Evolutionary conservation across 202 grass and related monocot species (phyloP), one percentile per base, ranked within the genome.

Genomic region (Elaeis oleifera): DNA sequence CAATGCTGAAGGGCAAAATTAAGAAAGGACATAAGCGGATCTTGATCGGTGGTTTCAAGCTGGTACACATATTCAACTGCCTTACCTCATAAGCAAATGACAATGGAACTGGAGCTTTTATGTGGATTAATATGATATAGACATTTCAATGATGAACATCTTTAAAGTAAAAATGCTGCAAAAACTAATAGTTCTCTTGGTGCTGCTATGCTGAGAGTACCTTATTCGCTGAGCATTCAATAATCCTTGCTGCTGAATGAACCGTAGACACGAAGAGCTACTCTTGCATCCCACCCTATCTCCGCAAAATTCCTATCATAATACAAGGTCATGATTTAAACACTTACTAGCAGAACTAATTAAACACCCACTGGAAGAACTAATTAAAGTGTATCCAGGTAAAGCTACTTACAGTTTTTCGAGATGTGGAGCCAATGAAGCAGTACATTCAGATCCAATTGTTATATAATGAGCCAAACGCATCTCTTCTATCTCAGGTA

Each of bases 401-500:
- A 24, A 14, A 61, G n/a, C 17, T 65, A 4, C 76, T 85, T 81
- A 99, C 94, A 85, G 72, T 39, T 89, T 89, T 58, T 77, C 80
- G 50, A 99, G 84, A 79, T 94, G 77, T 23, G 81, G 90, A 25
- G 85, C 78, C 31, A 99, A 79, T 3, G 94, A 99, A 17, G 94
- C 70, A 20, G 80, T 84, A 72, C 88, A 94, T 58, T 99, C 94
- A 3, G 94, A 99, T 18, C 94, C 94, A 67, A 99, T 99, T 4
- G 88, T 99, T 5, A 94, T 68, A 54, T 99, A 94, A 67, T 99
- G 94, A 29, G 88, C 94, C 8, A 99, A 74, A 8, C 94, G 76
- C 94, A 99, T 99, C 70, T 99, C 88, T 67, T 99, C 88, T 22
- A 99, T 89, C 80, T 99, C 94, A 0, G 94, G 94, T 17, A 99